Conservation (phyloP, 768 basidiomycete species). For the Trametes maxima region DNA sequence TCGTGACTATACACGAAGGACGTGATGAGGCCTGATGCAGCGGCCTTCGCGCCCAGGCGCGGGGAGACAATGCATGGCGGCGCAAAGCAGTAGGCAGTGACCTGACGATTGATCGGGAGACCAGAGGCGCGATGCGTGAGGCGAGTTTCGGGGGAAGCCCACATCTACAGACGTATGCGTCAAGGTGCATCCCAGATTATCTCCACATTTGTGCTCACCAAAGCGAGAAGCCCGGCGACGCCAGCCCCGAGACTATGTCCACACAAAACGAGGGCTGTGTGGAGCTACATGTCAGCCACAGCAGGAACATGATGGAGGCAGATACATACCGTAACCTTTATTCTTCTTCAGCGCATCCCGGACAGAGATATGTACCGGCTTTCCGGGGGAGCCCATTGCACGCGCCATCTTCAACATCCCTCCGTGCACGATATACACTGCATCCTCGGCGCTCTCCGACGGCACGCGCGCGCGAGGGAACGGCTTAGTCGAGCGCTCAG, state of each 20-base stretch:
- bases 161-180: slow-evolving; percentile 54
- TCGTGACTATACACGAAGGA: slow-evolving; percentile 86
- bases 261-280: slow-evolving; percentile 68
- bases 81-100: slow-evolving; percentile 78
- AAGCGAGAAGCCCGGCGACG: slow-evolving; percentile 71
- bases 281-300: not conserved
- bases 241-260: slow-evolving; percentile 88
- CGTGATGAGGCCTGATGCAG: slow-evolving; percentile 62
- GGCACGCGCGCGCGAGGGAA: slow-evolving; percentile 5
- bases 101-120: slow-evolving; percentile 63
- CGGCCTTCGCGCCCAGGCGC: slow-evolving; percentile 58
- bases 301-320: not conserved
- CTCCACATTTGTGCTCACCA: slow-evolving; percentile 47
- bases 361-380: slow-evolving; percentile 77
- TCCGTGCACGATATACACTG: slow-evolving; percentile 66
- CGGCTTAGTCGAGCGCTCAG: not conserved
- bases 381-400: slow-evolving; percentile 75
- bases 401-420: slow-evolving; percentile 82
- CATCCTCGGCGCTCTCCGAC: slow-evolving; percentile 18
- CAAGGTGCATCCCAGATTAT: not conserved
- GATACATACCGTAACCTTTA: slow-evolving; percentile 65
- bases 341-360: slow-evolving; percentile 68
- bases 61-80: slow-evolving; percentile 77
- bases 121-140: slow-evolving; percentile 68
- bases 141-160: slow-evolving; percentile 82